Evolutionary conservation across 2,329 filamentous ascomycete species (phyloP).

Genomic region (Alternaria sp.): DNA sequence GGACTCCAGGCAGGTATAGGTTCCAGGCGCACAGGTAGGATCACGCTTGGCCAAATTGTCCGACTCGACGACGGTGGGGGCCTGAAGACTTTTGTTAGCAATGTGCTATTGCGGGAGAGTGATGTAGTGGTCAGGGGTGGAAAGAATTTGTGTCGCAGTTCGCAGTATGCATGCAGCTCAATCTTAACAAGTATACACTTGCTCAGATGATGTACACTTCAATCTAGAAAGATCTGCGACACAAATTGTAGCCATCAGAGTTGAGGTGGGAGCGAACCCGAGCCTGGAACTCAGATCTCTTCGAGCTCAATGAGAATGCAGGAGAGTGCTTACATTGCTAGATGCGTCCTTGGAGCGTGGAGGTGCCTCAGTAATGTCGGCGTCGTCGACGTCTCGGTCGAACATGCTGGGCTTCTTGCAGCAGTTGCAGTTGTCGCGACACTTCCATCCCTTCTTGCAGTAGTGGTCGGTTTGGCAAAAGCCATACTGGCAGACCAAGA

Average conservation of each 20-base stretch:
- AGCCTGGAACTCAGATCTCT: background rate
- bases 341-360: background rate
- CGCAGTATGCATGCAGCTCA: background rate
- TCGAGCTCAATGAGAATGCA: background rate
- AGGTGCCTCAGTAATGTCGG: background rate
- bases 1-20: background rate
- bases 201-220: background rate
- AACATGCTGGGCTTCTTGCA: slow-evolving; percentile 5
- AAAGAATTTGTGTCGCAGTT: background rate
- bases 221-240: background rate
- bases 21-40: background rate
- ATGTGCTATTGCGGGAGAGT: background rate
- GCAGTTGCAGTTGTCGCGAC: slow-evolving; percentile 16
- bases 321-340: background rate
- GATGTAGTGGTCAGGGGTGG: background rate
- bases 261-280: background rate
- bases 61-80: background rate
- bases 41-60: background rate
- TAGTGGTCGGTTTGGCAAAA: slow-evolving; percentile 19
- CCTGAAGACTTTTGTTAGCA: background rate
- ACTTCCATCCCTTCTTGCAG: slow-evolving; percentile 11
- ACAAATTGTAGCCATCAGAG: background rate
- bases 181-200: background rate
- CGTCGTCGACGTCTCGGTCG: background rate
- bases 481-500: slow-evolving; percentile 15